Evolutionary conservation across 2,329 filamentous ascomycete genomes (phyloP).

Genomic region (Ascochyta viciae-villosae): DNA sequence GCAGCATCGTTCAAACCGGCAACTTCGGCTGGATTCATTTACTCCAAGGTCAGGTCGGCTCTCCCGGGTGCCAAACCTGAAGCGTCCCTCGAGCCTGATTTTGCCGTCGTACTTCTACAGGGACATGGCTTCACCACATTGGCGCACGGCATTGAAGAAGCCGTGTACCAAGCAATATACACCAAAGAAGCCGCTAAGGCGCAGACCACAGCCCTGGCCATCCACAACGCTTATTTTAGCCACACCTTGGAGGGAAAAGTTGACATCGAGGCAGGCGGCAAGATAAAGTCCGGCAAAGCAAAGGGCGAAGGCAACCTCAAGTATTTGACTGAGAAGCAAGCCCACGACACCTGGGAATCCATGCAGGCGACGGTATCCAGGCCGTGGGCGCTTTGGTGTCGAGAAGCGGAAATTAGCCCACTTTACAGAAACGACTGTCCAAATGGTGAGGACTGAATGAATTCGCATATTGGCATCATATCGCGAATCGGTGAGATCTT

Average conservation of each 20-base stretch:
- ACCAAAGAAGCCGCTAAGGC: conserved; percentile 50
- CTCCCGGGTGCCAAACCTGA: conserved; percentile 44
- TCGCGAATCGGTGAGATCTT: neutral
- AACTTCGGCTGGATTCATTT: conserved; percentile 48
- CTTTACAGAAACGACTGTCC: conserved; percentile 52
- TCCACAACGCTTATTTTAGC: conserved; percentile 45
- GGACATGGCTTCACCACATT: conserved; percentile 56
- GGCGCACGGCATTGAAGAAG: conserved; percentile 53
- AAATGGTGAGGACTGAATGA: conserved; percentile 35
- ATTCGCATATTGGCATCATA: neutral
- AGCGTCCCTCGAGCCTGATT: conserved; percentile 42
- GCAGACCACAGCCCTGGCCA: conserved; percentile 49
- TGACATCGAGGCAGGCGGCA: conserved; percentile 48
- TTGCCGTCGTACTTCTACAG: conserved; percentile 51
- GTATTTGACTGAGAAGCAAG: conserved; percentile 53
- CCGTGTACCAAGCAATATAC: conserved; percentile 55
- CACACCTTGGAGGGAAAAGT: conserved; percentile 50
- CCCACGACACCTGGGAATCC: conserved; percentile 50
- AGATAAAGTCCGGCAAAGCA: conserved; percentile 51
- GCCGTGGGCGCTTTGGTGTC: conserved; percentile 54
- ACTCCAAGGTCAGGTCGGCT: conserved; percentile 47
- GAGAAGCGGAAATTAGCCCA: conserved; percentile 49
- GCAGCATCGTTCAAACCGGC: conserved; percentile 47
- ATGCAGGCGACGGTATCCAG: conserved; percentile 44
- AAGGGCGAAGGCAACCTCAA: conserved; percentile 52